phyloP scores from a whole-genome alignment of 768 basidiomycete species.

The Ramaria sp. region DNA sequence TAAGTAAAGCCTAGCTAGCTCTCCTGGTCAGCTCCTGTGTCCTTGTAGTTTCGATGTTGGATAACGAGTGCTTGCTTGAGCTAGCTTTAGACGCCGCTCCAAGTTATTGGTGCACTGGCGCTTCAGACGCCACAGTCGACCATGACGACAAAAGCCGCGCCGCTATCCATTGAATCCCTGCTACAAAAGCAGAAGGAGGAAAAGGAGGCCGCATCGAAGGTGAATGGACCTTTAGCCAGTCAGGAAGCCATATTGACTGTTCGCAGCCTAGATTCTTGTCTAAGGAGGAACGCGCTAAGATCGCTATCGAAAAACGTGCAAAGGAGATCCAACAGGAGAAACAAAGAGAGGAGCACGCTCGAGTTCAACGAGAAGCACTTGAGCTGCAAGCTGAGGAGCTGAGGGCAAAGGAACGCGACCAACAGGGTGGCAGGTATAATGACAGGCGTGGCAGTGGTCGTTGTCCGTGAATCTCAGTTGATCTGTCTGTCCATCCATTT shows the following conservation, averaged over 20 bases:
- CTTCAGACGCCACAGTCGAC: neutral
- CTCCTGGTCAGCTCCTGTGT: no score
- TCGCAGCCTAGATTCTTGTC: constrained; percentile 85
- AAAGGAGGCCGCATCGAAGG: constrained; percentile 86
- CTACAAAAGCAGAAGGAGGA: constrained; percentile 81
- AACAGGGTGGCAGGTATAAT: constrained; percentile 30
- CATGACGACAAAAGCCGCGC: constrained; percentile 48
- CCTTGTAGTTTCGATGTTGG: no score
- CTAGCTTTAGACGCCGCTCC: no score
- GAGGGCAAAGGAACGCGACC: constrained; percentile 36
- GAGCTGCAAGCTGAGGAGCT: constrained; percentile 69
- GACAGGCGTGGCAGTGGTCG: constrained; percentile 24
- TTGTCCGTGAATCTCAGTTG: constrained; percentile 19
- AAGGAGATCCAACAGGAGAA: constrained; percentile 72
- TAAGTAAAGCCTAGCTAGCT: neutral
- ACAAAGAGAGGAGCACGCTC: constrained; percentile 50
- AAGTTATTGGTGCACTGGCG: neutral
- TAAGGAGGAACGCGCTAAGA: constrained; percentile 81
- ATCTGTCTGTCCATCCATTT: neutral
- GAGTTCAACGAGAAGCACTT: constrained; percentile 54
- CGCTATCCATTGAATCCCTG: constrained; percentile 81
- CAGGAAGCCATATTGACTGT: neutral
- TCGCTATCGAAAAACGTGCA: constrained; percentile 81
- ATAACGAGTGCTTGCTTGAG: no score
- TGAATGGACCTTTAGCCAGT: constrained; percentile 18